These are phyloP conservation scores for Lepiota brunneoincarnata DNA, from an alignment of 768 basidiomycete genomes.

Conservation along the genomic window DNA sequence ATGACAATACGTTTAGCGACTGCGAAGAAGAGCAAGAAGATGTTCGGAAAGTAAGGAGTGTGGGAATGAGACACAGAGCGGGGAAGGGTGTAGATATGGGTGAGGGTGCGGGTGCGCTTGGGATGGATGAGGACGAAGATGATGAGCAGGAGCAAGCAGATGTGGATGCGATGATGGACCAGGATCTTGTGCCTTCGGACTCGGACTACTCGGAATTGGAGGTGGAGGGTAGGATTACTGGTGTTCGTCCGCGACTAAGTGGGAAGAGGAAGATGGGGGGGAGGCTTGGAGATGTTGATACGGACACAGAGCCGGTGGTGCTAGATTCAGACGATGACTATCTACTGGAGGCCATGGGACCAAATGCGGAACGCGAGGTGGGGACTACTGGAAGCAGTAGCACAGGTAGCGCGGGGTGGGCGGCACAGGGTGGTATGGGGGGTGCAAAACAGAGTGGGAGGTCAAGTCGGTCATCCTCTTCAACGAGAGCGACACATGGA, in stretches of 20 bases:
- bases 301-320: background rate
- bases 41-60: slow-evolving; percentile 23
- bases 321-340: slow-evolving; percentile 8
- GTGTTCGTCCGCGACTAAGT: background rate
- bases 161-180: slow-evolving; percentile 74
- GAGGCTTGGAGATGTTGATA: background rate
- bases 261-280: background rate
- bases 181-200: slow-evolving; percentile 50
- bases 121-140: slow-evolving; percentile 28
- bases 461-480: too few relatives aligned
- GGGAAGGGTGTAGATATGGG: slow-evolving; percentile 10
- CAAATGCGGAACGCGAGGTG: background rate
- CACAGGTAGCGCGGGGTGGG: background rate
- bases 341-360: background rate
- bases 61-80: slow-evolving; percentile 21
- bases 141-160: slow-evolving; percentile 56
- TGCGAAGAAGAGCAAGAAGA: slow-evolving; percentile 44
- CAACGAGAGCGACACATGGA: background rate
- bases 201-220: slow-evolving; percentile 33
- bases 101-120: slow-evolving; percentile 11
- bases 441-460: background rate
- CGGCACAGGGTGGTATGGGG: background rate
- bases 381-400: background rate
- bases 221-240: slow-evolving; percentile 16
- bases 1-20: slow-evolving; percentile 58